Conservation (phyloP, 2,329 filamentous ascomycete genomes). For the Beauveria bassiana region DNA sequence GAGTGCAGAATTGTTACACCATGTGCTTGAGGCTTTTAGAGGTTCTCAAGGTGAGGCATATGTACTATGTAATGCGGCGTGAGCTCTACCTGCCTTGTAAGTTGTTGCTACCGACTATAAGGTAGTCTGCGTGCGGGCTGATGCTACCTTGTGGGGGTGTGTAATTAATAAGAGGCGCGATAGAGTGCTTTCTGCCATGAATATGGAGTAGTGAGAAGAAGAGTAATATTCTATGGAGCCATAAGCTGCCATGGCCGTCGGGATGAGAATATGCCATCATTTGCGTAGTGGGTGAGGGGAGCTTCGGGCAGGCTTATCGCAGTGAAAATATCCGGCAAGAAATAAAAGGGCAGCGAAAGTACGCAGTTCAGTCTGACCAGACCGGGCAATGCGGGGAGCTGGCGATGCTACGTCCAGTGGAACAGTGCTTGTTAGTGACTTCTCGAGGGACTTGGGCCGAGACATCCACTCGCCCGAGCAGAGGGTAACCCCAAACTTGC, state of each 20-base stretch:
- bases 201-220: not conserved
- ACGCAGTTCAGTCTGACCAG: not conserved
- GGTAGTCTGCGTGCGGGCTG: not conserved
- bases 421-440: not conserved
- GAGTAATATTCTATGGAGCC: conserved; percentile 10
- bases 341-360: not conserved
- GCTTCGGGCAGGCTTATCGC: not conserved
- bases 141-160: conserved; percentile 6
- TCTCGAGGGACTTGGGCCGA: conserved; percentile 1
- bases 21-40: not conserved
- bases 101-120: too few relatives aligned
- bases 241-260: not conserved
- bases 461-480: conserved; percentile 13
- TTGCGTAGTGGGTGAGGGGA: not conserved
- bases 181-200: not conserved
- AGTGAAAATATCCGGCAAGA: not conserved
- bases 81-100: not conserved
- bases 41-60: not conserved
- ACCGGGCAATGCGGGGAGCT: not conserved
- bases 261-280: not conserved
- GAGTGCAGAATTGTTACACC: not conserved
- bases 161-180: not conserved
- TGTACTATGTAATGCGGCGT: not conserved
- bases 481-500: not conserved
- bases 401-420: conserved; percentile 6